phyloP scores from a whole-genome alignment of 176 grass and related monocot genomes.

The Avena insularis region DNA sequence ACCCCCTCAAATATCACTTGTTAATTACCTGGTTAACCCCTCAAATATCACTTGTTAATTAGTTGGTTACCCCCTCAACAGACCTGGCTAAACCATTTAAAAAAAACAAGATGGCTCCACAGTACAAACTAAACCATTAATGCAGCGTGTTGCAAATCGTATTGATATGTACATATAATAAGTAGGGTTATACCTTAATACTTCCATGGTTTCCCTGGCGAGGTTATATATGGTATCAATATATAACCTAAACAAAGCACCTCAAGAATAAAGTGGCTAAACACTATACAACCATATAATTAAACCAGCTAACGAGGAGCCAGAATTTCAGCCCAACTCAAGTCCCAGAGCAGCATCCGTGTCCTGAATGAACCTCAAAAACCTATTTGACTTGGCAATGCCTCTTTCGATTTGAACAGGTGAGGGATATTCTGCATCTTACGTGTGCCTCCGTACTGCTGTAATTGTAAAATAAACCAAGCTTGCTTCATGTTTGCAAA shows the following conservation, averaged over 20 bases:
- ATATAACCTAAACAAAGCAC: background rate
- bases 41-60: background rate
- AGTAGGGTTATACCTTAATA: background rate
- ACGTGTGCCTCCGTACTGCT: background rate
- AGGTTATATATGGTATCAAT: background rate
- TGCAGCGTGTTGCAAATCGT: background rate
- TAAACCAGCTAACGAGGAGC: background rate
- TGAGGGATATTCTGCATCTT: background rate
- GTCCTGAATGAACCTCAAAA: background rate
- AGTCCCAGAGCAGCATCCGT: background rate
- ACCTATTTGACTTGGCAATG: background rate
- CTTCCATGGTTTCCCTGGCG: background rate
- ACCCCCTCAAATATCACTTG: background rate
- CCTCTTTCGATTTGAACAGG: background rate
- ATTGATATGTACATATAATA: background rate
- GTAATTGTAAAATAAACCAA: constrained; percentile 26
- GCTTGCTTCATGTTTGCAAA: background rate
- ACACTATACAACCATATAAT: background rate
- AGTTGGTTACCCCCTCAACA: background rate
- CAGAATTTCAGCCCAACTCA: background rate
- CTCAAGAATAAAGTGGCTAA: background rate
- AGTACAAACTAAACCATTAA: background rate
- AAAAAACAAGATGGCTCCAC: background rate
- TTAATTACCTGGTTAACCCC: background rate
- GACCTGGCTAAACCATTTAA: constrained; percentile 7